Conservation (phyloP, 345 rosid genomes). For the Cardiospermum halicacabum region DNA sequence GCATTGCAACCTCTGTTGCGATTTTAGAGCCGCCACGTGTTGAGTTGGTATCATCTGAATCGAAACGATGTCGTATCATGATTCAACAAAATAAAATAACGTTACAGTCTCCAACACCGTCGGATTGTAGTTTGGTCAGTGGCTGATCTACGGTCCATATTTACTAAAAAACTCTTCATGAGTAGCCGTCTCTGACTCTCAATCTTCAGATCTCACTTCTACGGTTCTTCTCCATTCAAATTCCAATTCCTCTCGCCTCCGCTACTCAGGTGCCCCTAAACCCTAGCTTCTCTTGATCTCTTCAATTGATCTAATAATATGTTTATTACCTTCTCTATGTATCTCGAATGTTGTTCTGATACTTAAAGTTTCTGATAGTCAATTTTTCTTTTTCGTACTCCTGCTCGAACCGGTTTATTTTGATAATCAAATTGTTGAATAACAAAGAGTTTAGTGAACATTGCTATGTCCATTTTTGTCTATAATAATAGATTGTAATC, state of each 20-base stretch:
- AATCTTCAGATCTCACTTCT: neutral
- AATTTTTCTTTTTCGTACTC: neutral
- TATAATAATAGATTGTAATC: neutral
- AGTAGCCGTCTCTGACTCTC: constrained; percentile 11
- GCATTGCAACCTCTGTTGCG: neutral
- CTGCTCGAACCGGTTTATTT: constrained; percentile 1
- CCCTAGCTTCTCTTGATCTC: constrained; percentile 6
- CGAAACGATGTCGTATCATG: too few species aligned
- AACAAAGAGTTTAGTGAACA: neutral
- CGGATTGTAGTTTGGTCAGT: neutral
- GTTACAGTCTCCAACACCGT: neutral
- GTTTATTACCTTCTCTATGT: neutral
- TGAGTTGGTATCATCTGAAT: neutral
- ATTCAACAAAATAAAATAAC: too few species aligned
- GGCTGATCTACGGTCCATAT: neutral
- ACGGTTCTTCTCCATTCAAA: neutral
- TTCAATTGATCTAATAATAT: neutral
- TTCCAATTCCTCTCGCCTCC: constrained; percentile 4
- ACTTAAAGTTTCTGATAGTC: neutral
- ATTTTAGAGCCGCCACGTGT: constrained; percentile 10
- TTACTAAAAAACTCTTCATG: neutral
- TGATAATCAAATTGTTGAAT: neutral
- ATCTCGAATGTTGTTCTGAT: neutral
- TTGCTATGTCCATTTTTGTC: neutral
- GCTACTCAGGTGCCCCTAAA: constrained; percentile 9